Evolutionary conservation across 1,284 basidiomycete species (phyloP), one percentile per base, ranked within the genome.

Genomic region (Pseudozyma thailandica): DNA sequence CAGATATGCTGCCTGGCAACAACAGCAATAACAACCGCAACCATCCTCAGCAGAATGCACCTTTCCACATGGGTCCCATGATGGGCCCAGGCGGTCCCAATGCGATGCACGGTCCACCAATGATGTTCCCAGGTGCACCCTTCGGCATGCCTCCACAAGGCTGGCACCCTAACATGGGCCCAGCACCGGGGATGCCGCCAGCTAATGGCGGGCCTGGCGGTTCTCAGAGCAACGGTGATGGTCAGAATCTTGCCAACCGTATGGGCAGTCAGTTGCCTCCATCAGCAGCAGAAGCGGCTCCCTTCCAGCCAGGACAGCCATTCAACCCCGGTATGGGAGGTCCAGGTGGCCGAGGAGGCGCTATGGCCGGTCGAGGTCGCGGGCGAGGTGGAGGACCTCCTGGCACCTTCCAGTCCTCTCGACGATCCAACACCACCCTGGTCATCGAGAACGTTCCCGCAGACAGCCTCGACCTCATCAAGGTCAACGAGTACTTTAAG

Each of bases 381-480:
- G 80, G 81, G 20, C 65, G 76, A 10, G 71, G 79, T n/a, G 75
- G 50, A 88, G 82, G 81, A 88, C 72, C 88, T 86, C 26, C 90
- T 88, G 61, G 83, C 15, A 63, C 73, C 10, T 74, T 75, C 56
- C 52, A 80, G 27, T 73, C 77, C 20, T 69, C 82, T 8, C 77
- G 83, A n/a, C 59, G 83, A 48, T 77, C 74, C 61, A 66, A 90
- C 80, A 93, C 91, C 79, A 95, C 94, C 0, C 86, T 97, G 26
- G 92, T 96, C 20, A 90, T 98, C 51, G 93, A 95, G 84, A 94
- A 95, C 85, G 93, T 97, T 54, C 94, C 94, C 0, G 88, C 89
- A 44, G 90, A 92, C 62, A 89, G 90, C 75, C 87, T 95, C 44
- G 89, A 88, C 33, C 87, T 94, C 26, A 90, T 90, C 45, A 86